Evolutionary conservation across 2,329 filamentous ascomycete genomes (phyloP).

Genomic region (Ophiocordyceps robertsii): DNA sequence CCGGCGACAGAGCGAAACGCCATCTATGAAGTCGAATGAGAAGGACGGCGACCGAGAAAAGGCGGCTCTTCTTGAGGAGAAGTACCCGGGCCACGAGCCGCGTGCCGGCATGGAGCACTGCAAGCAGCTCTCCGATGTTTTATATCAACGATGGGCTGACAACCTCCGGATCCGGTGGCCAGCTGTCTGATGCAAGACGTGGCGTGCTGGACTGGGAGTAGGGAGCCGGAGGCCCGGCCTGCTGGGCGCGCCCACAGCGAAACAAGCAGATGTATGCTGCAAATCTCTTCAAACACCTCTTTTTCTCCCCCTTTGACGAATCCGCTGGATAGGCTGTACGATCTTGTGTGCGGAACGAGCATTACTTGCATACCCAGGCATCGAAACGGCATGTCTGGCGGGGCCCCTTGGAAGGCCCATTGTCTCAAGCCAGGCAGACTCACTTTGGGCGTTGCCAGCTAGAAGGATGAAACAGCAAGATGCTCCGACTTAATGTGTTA

Average conservation of each 20-base stretch:
- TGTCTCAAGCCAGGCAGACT: neutral
- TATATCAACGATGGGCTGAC: constrained; percentile 84
- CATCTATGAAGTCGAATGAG: constrained; percentile 23
- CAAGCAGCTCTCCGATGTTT: constrained; percentile 74
- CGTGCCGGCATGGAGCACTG: constrained; percentile 80
- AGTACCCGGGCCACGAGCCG: constrained; percentile 40
- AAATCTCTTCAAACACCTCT: neutral
- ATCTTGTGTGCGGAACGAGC: constrained; percentile 8
- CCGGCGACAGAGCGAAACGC: constrained; percentile 41
- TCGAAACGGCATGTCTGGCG: constrained; percentile 5
- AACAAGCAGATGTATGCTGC: neutral
- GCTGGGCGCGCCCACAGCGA: neutral
- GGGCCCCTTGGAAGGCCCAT: neutral
- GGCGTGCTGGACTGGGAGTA: neutral
- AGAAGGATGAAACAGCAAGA: neutral
- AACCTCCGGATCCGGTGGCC: constrained; percentile 64
- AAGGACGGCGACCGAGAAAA: constrained; percentile 34
- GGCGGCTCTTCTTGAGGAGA: constrained; percentile 32
- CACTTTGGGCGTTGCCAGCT: neutral
- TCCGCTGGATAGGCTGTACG: constrained; percentile 5
- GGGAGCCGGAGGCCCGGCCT: neutral
- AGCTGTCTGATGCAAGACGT: constrained; percentile 14
- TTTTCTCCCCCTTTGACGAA: constrained; percentile 1
- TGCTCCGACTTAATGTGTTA: constrained; percentile 1
- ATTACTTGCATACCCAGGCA: constrained; percentile 9